A percentile compares a stretch with the other conserved stretches of the same genome.
phyloP scores from a whole-genome alignment of 164 flowering plant genomes.

The Vitis cinerea region DNA sequence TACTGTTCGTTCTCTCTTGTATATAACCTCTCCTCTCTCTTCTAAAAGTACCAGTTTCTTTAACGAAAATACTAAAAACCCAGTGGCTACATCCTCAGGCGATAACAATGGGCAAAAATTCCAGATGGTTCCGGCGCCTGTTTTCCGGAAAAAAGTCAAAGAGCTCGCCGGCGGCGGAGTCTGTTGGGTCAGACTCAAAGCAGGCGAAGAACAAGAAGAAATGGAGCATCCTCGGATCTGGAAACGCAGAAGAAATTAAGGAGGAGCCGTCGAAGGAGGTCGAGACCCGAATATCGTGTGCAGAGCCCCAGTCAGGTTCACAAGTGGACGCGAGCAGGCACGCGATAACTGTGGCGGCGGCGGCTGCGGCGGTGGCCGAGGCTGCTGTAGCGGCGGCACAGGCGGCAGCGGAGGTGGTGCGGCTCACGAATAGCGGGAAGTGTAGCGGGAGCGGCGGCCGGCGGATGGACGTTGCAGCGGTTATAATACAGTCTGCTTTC shows the following conservation, averaged over 20 bases:
- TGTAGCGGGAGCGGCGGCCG: slow-evolving; percentile 14
- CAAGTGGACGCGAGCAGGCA: slow-evolving; percentile 59
- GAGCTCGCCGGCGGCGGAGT: slow-evolving; percentile 2
- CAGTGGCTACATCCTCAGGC: no score
- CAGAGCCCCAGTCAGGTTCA: no score
- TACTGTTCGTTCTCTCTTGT: no score
- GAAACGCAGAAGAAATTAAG: neutral
- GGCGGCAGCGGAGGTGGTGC: slow-evolving; percentile 83
- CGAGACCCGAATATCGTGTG: neutral
- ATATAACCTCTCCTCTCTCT: no score
- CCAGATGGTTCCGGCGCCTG: slow-evolving; percentile 37
- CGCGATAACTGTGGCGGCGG: slow-evolving; percentile 90
- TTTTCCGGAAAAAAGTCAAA: slow-evolving; percentile 41
- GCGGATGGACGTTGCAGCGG: slow-evolving; percentile 47
- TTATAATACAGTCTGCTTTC: slow-evolving; percentile 73
- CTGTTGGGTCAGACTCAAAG: slow-evolving; percentile 4
- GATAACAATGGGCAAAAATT: no score
- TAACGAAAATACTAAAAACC: no score
- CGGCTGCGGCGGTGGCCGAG: slow-evolving; percentile 85
- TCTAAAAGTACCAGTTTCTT: no score
- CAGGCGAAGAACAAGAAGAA: slow-evolving; percentile 31
- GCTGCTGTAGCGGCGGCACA: slow-evolving; percentile 83
- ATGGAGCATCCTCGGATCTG: slow-evolving; percentile 40
- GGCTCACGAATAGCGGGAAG: slow-evolving; percentile 50
- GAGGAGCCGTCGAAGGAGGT: neutral